phyloP scores from a whole-genome alignment of 2,329 filamentous ascomycete genomes.

The Cladophialophora exuberans region DNA sequence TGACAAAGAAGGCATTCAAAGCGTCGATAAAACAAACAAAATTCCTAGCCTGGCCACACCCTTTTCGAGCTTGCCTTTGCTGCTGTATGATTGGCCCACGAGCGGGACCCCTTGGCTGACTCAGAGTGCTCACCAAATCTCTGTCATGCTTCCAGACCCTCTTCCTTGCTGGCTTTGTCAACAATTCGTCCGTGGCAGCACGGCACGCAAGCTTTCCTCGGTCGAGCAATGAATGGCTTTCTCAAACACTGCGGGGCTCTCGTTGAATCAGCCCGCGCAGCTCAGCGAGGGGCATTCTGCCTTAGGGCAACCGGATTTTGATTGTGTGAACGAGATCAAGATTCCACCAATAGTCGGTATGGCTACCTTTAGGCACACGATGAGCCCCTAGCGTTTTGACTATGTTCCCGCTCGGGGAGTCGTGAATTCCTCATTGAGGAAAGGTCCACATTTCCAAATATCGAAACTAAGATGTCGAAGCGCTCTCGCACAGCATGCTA shows the following conservation, averaged over 20 bases:
- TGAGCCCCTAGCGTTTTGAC: not conserved
- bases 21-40: constrained; percentile 4
- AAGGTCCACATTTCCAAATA: not conserved
- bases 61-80: constrained; percentile 15
- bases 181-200: not conserved
- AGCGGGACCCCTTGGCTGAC: constrained; percentile 15
- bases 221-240: not conserved
- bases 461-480: too few species aligned
- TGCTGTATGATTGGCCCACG: constrained; percentile 11
- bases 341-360: too few species aligned
- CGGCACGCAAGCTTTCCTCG: constrained; percentile 7
- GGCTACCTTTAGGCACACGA: not conserved
- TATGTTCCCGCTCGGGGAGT: not conserved
- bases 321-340: not conserved
- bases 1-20: not conserved
- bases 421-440: constrained; percentile 4
- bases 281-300: too few species aligned
- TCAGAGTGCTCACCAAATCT: constrained; percentile 26
- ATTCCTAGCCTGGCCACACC: constrained; percentile 9
- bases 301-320: too few species aligned
- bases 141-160: constrained; percentile 15
- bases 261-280: not conserved
- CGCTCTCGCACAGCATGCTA: too few species aligned
- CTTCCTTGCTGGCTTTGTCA: constrained; percentile 7
- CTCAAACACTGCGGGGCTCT: too few species aligned